Evolutionary conservation across 345 rosid genomes (phyloP).

Genomic region (Moringa oleifera): DNA sequence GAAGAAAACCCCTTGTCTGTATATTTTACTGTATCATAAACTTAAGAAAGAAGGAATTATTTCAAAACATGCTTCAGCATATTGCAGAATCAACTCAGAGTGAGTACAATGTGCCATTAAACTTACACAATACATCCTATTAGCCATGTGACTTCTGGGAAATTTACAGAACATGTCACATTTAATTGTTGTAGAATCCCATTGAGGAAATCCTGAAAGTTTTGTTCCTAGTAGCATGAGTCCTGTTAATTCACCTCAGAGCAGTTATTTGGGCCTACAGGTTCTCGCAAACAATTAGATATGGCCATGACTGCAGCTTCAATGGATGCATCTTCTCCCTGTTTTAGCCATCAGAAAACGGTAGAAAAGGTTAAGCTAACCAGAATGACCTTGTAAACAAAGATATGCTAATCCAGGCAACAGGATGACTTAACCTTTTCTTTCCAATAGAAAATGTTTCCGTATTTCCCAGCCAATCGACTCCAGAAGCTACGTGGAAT

Average conservation of each 20-base stretch:
- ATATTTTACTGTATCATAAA: too few relatives aligned
- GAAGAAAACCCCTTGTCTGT: too few relatives aligned
- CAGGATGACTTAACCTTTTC: slow-evolving; percentile 44
- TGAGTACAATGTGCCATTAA: too few relatives aligned
- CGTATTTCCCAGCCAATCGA: slow-evolving; percentile 61
- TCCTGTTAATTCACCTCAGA: slow-evolving; percentile 48
- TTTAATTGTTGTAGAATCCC: not conserved
- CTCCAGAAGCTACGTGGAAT: slow-evolving; percentile 90
- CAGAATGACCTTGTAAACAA: not conserved
- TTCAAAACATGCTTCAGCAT: not conserved
- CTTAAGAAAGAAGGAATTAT: not conserved
- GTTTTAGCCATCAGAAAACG: slow-evolving; percentile 20
- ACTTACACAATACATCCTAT: slow-evolving; percentile 3
- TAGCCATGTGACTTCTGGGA: too few relatives aligned
- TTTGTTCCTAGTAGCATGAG: not conserved
- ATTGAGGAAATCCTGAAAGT: too few relatives aligned
- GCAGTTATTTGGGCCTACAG: slow-evolving; percentile 72
- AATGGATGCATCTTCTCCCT: slow-evolving; percentile 90
- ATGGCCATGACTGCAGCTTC: slow-evolving; percentile 94
- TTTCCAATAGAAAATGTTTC: slow-evolving; percentile 79
- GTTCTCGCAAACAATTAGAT: slow-evolving; percentile 77
- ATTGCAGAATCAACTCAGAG: too few relatives aligned
- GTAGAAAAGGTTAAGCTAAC: not conserved
- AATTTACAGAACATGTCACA: slow-evolving; percentile 3
- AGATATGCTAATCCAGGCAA: not conserved